Base-by-base conservation (phyloP, 306 rosid species). In the Cotoneaster glaucophyllus region DNA sequence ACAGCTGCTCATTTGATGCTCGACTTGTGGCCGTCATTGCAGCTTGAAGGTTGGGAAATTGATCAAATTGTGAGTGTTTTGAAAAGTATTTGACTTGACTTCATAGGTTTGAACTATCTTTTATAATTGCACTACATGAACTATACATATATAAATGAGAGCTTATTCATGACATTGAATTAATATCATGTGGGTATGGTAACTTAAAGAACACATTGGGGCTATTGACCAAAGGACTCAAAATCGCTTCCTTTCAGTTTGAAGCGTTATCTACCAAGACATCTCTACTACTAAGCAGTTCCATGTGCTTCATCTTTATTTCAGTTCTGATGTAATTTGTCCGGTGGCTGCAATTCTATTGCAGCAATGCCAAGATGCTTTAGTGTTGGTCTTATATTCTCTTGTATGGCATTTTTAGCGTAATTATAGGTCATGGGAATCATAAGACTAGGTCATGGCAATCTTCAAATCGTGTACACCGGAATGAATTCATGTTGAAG, bases 31-130 rank as follows among this genome's bases (percentile, higher is more conserved):
- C 97, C 98, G 32, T 87, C 93, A 11, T 77, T 92, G 81, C 97
- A 89, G 81, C 97, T 95, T 76, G 93, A 95, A 68, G 97, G 97
- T 70, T 95, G 97, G 98, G 97, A 95, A 83, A 92, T 92, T 74
- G 98, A 95, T 82, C 73, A 80, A 81, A 92, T 90, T 79, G 98
- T 92, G 81, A 85, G 89, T 62, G 57, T 73, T 45, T 39, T 22
- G 75, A 34, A n/a, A n/a, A 71, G 37, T 66, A 26, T 37, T 72
- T 52, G 53, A 56, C 11, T 71, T n/a, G 24, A 72, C 48, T 32
- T 21, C 62, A 13, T n/a, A 32, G 10, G 65, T 54, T 32, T 66
- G 12, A 34, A 45, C 41, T 8, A 66, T 21, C 48, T 5, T 34
- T 66, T 21, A 37, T 32, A 66, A 37, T 24, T n/a, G 15, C 56